Conservation (phyloP, 805 yeast species). For the Metschnikowia matae region DNA sequence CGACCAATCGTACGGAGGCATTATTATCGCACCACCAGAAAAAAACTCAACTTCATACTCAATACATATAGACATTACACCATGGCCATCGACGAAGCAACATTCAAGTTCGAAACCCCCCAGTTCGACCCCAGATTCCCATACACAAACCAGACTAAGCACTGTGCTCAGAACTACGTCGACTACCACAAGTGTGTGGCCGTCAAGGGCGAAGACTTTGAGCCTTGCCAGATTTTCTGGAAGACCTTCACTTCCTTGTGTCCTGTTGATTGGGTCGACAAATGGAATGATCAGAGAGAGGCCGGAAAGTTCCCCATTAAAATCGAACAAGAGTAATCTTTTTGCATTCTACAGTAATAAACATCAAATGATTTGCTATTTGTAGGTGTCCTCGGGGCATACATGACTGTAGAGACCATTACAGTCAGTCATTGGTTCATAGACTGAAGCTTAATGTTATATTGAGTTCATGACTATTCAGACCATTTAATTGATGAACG, state of each 20-base stretch:
- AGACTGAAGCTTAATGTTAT: no score
- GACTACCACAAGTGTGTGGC: slow-evolving; percentile 97
- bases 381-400: not conserved
- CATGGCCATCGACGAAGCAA: slow-evolving; percentile 39
- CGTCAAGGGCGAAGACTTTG: slow-evolving; percentile 97
- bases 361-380: not conserved
- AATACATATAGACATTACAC: slow-evolving; percentile 1
- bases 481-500: no score
- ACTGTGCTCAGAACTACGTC: slow-evolving; percentile 96
- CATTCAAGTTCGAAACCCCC: slow-evolving; percentile 40
- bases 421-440: no score
- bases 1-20: slow-evolving; percentile 22
- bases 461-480: no score
- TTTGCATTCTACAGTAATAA: slow-evolving; percentile 4
- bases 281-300: slow-evolving; percentile 84
- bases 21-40: slow-evolving; percentile 16
- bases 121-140: slow-evolving; percentile 56
- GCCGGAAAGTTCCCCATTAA: slow-evolving; percentile 46
- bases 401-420: no score
- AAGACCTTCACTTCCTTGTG: slow-evolving; percentile 84
- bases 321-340: slow-evolving; percentile 18
- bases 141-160: slow-evolving; percentile 94
- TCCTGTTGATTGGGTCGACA: slow-evolving; percentile 80
- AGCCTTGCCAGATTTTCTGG: slow-evolving; percentile 94
- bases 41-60: slow-evolving; percentile 3